Percentiles rank a stretch among this genome's conserved stretches.
phyloP scores from a whole-genome alignment of 1,139 yeast genomes.

The Citeromyces hawaiiensis region DNA sequence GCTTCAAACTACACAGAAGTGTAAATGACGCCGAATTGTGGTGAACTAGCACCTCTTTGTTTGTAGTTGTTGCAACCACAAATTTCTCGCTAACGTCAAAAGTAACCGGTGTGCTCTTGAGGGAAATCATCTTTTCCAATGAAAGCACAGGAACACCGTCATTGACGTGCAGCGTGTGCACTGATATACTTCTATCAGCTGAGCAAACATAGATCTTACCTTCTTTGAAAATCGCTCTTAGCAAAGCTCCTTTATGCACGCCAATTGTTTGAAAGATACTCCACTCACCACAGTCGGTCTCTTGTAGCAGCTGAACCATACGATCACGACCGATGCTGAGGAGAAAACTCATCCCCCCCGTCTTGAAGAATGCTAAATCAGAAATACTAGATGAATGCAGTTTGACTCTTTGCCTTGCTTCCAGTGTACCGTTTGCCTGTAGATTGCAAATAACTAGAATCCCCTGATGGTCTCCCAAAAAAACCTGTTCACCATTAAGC shows the following conservation, averaged over 20 bases:
- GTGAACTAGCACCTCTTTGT: not conserved
- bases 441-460: constrained; percentile 16
- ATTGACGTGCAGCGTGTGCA: constrained; percentile 24
- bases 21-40: constrained; percentile 17
- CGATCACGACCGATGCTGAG: constrained; percentile 45
- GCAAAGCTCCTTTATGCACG: constrained; percentile 41
- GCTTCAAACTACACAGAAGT: constrained; percentile 23
- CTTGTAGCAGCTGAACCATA: constrained; percentile 39
- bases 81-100: constrained; percentile 21
- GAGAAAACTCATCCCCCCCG: constrained; percentile 16
- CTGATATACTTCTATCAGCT: constrained; percentile 41
- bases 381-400: constrained; percentile 39
- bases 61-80: constrained; percentile 31
- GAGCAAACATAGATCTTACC: constrained; percentile 36
- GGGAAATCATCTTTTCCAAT: constrained; percentile 32
- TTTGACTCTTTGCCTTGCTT: constrained; percentile 12
- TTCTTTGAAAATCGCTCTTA: constrained; percentile 19
- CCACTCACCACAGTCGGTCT: constrained; percentile 22
- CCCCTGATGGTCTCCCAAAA: constrained; percentile 37
- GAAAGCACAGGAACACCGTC: constrained; percentile 9
- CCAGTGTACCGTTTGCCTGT: constrained; percentile 5
- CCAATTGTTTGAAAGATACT: constrained; percentile 40
- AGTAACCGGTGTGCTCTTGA: constrained; percentile 33
- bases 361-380: constrained; percentile 22
- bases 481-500: constrained; percentile 13